Percentiles rank a stretch among this genome's conserved stretches.
Conservation (phyloP, 345 rosid species). For the Cardamine occulta region DNA sequence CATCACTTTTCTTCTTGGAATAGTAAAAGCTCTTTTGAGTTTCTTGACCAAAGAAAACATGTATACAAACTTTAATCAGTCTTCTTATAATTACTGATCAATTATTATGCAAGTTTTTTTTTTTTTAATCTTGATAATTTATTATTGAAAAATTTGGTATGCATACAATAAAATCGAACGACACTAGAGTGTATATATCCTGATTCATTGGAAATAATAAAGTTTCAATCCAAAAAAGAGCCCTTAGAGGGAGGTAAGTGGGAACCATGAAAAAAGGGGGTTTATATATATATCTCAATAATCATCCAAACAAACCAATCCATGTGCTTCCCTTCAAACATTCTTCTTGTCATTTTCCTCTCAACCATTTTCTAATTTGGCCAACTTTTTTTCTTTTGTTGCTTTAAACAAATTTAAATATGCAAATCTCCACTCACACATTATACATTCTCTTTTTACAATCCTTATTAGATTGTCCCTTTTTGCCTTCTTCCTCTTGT, state of each 20-base stretch:
- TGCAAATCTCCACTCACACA: constrained; percentile 41
- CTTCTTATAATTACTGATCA: not conserved
- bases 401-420: constrained; percentile 3
- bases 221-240: constrained; percentile 12
- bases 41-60: constrained; percentile 4
- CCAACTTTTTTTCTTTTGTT: constrained; percentile 46
- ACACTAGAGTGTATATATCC: not conserved
- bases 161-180: not conserved
- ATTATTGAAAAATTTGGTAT: not conserved
- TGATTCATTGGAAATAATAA: constrained; percentile 4
- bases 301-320: constrained; percentile 84
- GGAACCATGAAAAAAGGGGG: constrained; percentile 38
- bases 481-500: constrained; percentile 58
- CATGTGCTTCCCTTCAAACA: constrained; percentile 67
- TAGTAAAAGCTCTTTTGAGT: not conserved
- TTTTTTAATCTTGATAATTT: not conserved
- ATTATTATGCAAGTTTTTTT: not conserved
- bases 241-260: constrained; percentile 39
- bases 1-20: constrained; percentile 16
- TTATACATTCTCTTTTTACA: constrained; percentile 53
- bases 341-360: constrained; percentile 59
- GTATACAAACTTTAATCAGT: not conserved
- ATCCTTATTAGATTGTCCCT: constrained; percentile 60
- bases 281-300: constrained; percentile 42
- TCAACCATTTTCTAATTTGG: constrained; percentile 49